These are phyloP conservation scores for Albifimbria verrucaria DNA, from an alignment of 2,329 filamentous ascomycete genomes.

Conservation along the genomic window DNA sequence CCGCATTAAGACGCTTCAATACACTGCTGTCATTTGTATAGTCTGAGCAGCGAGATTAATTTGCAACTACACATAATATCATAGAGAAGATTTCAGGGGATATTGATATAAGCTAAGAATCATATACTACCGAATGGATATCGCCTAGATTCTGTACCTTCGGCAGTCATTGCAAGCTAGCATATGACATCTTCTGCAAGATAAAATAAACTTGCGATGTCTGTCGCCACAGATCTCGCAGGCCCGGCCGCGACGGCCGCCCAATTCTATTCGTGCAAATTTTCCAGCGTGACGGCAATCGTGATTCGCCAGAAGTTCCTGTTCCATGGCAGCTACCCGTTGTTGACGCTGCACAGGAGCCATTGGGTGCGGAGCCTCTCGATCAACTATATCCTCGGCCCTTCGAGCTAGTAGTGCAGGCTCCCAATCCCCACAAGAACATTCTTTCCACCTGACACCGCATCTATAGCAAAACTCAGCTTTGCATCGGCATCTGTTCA, in stretches of 20 bases:
- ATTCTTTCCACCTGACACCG: constrained; percentile 8
- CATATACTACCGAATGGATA: too few species aligned
- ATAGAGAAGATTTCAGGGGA: too few species aligned
- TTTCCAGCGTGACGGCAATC: background rate
- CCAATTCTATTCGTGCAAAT: background rate
- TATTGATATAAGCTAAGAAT: too few species aligned
- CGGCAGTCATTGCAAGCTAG: too few species aligned
- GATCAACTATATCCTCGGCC: constrained; percentile 9
- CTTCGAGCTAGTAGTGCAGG: constrained; percentile 6
- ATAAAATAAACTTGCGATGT: constrained; percentile 7
- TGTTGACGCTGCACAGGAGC: constrained; percentile 3
- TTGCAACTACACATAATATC: too few species aligned
- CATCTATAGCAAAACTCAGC: constrained; percentile 10
- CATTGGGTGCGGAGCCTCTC: constrained; percentile 4
- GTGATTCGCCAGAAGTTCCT: background rate
- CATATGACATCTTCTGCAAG: constrained; percentile 8
- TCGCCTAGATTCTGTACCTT: too few species aligned
- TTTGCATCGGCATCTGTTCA: constrained; percentile 7
- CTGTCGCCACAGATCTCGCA: constrained; percentile 5
- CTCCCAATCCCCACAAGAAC: constrained; percentile 7
- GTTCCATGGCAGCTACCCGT: background rate
- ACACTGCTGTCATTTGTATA: too few species aligned
- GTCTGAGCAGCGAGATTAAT: too few species aligned
- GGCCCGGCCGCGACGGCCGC: background rate
- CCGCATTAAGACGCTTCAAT: too few species aligned